A percentile compares a stretch with the other conserved stretches of the same genome.
Conservation (phyloP, 1,139 yeast genomes). For the Blastobotrys apis region DNA sequence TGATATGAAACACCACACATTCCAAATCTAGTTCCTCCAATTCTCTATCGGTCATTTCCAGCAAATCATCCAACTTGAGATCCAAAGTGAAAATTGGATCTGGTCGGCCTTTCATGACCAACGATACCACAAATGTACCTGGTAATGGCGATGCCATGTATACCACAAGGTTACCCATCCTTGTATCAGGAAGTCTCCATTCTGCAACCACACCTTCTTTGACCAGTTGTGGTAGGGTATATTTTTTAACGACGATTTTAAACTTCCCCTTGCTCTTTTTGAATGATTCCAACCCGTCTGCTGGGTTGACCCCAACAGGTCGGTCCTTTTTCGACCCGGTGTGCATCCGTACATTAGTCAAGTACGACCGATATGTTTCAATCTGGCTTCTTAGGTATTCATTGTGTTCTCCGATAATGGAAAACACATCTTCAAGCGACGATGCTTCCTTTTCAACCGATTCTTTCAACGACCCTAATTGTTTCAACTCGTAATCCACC, state of each 20-base stretch:
- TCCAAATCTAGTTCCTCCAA: conserved; percentile 33
- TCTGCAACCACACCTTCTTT: conserved; percentile 34
- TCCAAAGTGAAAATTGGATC: conserved; percentile 33
- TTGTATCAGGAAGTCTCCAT: conserved; percentile 32
- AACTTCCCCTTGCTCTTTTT: conserved; percentile 23
- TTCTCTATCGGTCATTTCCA: conserved; percentile 34
- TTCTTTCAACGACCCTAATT: conserved; percentile 37
- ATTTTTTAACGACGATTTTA: conserved; percentile 32
- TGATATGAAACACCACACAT: conserved; percentile 32
- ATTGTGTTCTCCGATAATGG: conserved; percentile 37
- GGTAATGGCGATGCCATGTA: conserved; percentile 36
- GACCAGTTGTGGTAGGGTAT: conserved; percentile 31
- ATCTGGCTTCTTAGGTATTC: conserved; percentile 37
- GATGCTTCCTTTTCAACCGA: conserved; percentile 35
- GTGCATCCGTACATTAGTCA: conserved; percentile 37
- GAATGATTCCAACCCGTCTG: conserved; percentile 23
- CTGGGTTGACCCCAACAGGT: conserved; percentile 26
- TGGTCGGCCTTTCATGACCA: conserved; percentile 34
- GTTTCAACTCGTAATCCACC: conserved; percentile 38
- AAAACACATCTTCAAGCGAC: conserved; percentile 36
- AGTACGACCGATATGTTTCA: conserved; percentile 37
- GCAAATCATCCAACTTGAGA: conserved; percentile 36
- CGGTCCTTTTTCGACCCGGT: conserved; percentile 33
- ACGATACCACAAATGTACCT: conserved; percentile 37
- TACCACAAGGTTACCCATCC: conserved; percentile 24